Base-by-base conservation (phyloP, 495 filamentous ascomycete genomes). In the Aspergillus wentii region DNA sequence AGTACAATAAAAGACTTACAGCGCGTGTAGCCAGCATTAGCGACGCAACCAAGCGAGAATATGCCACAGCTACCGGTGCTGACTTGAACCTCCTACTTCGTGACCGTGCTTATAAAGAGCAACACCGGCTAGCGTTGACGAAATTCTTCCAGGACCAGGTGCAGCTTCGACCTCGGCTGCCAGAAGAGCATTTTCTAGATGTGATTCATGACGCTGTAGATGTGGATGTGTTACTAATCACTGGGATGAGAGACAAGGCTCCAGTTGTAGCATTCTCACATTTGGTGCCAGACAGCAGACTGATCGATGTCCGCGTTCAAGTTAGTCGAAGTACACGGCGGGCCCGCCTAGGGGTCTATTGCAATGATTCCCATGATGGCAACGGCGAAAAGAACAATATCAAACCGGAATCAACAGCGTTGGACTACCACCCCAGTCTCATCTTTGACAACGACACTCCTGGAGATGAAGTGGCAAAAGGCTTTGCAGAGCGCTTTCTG, bases 231-330 rank as follows among this genome's bases (percentile, higher is more conserved):
- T 62, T 82, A 32, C 38, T 84, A 21, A 76, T 84, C 51, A 82
- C 78, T 0, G 80, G 80, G 4, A 77, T 84, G 74, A 79, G 76
- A 66, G 79, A 83, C 41, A 61, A 76, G 49, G 71, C 75, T 4
- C 78, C 77, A 4, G 71, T 84, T 22, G 62, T 72, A 42, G 34
- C 44, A 32, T 69, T 76, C 1, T 75, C 74, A 19, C 69, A 72
- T 66, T 54, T 80, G 39, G 73, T 81, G 29, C 74, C 78, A 42
- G 54, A 68, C 13, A 78, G 61, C 43, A 72, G 61, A 41, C 40
- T 82, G 18, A 27, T 82, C 43, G 76, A 82, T 28, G 61, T 82
- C 47, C 62, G 52, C 34, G 64, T 82, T 38, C 14, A 59, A 52
- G 67, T 66, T 36, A 73, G 61, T 44, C 33, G 69, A 47, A 33